Evolutionary conservation across 2,329 filamentous ascomycete species (phyloP).

Genomic region (Ophiostoma montium): DNA sequence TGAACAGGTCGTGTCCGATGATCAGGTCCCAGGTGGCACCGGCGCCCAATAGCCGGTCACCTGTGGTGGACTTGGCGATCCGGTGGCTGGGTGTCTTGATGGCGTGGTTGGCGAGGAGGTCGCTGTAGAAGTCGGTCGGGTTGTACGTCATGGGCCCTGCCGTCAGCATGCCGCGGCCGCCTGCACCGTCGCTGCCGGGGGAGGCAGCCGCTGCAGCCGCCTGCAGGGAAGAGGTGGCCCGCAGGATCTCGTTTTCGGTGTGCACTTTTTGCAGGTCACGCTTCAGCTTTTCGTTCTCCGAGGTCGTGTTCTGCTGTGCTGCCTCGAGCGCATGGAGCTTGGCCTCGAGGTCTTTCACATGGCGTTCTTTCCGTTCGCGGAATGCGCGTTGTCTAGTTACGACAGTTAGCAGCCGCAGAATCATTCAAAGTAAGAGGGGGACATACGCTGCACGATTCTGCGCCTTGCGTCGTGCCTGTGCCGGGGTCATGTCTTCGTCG

Average conservation of each 20-base stretch:
- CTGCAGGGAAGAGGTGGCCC: constrained; percentile 50
- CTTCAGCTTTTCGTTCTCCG: constrained; percentile 79
- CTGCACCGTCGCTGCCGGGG: constrained; percentile 28
- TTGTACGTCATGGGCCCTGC: constrained; percentile 58
- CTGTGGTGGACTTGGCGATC: constrained; percentile 50
- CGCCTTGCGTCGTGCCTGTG: constrained; percentile 44
- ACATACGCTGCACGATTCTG: constrained; percentile 50
- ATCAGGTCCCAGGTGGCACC: constrained; percentile 85
- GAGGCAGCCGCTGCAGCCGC: constrained; percentile 17
- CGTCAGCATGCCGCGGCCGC: constrained; percentile 32
- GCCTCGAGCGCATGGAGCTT: constrained; percentile 69
- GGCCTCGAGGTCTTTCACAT: constrained; percentile 77
- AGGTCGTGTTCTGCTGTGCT: constrained; percentile 54
- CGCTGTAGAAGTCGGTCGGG: constrained; percentile 57
- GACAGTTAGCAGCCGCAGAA: not conserved
- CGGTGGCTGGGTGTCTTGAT: constrained; percentile 54
- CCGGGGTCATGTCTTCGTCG: constrained; percentile 40
- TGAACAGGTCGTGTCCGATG: constrained; percentile 63
- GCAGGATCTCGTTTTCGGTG: constrained; percentile 86
- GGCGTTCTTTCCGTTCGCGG: constrained; percentile 86
- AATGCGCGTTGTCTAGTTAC: constrained; percentile 76
- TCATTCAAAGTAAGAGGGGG: not conserved
- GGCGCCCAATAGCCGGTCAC: constrained; percentile 57
- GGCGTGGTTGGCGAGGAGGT: constrained; percentile 44
- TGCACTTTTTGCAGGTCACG: constrained; percentile 68